A percentile compares a stretch with the other conserved stretches of the same genome.
Conservation (phyloP, 1,284 basidiomycete genomes). For the Calocybe gambosa region DNA sequence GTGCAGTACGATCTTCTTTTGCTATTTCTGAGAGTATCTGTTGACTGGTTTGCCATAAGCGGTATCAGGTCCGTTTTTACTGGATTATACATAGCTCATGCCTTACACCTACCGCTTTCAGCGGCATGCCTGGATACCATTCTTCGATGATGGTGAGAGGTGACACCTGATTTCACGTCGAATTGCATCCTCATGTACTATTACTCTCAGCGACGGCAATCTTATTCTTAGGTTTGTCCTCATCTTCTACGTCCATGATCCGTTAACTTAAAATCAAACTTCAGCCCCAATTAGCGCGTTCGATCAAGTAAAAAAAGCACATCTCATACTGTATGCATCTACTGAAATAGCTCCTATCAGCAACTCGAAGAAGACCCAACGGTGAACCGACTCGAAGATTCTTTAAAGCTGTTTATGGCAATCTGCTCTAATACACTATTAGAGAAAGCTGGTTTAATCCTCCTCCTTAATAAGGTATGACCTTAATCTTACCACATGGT, state of each 20-base stretch:
- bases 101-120: constrained; percentile 33
- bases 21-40: background rate
- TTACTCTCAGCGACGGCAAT: constrained; percentile 32
- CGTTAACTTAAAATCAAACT: no score
- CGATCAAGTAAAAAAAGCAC: constrained; percentile 52
- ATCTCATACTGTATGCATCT: constrained; percentile 5
- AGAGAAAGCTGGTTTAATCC: constrained; percentile 62
- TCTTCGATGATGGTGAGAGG: constrained; percentile 65
- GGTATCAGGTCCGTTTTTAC: constrained; percentile 39
- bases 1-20: constrained; percentile 41
- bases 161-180: background rate
- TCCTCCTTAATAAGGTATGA: constrained; percentile 75
- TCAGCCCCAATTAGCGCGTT: constrained; percentile 80
- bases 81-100: background rate
- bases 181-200: background rate
- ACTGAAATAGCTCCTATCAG: constrained; percentile 36
- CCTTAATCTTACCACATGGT: constrained; percentile 27
- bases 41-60: constrained; percentile 25
- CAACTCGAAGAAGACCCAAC: constrained; percentile 75
- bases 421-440: constrained; percentile 72
- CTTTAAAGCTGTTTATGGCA: constrained; percentile 66
- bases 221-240: constrained; percentile 45
- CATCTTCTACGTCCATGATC: constrained; percentile 13
- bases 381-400: constrained; percentile 75
- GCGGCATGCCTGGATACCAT: constrained; percentile 76